Evolutionary conservation across 768 basidiomycete genomes (phyloP), one percentile per base, ranked within the genome.

Genomic region (Cubamyces sp.): DNA sequence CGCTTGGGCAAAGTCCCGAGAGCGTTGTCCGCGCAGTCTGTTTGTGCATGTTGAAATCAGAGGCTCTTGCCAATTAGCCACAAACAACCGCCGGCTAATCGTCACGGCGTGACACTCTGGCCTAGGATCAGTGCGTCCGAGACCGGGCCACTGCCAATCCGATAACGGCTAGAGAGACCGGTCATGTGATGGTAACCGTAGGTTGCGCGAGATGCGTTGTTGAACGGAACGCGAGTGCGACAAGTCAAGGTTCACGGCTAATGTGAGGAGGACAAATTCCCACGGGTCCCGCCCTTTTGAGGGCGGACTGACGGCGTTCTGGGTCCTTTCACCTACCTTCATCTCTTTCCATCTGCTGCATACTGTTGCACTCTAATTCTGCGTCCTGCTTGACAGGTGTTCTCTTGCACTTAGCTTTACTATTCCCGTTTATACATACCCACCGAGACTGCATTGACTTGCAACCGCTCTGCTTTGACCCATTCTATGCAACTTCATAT

Each of bases 1-100:
- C 34, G 1, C 34, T 34, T 11, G 34, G 34, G 34, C 1, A 9
- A 30, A 30, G 34, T 1, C 34, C 9, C 34, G 9, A 34, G 34
- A 52, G 34, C 16, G 9, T 3, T 23, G 11, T 8, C 16, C 23
- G n/a, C 19, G 11, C 16, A 23, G 45, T 46, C 23, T 56, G 54
- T 56, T 56, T 56, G 43, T 30, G 43, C 43, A 0, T 56, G 54
- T 56, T 58, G 50, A 40, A 12, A n/a, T 42, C 57, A 42, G 57
- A 58, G 39, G 57, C 57, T 47, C 30, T 34, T 30, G 57, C 57
- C 47, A 49, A 58, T n/a, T 21, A 58, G 48, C 47, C 57, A 14
- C 48, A 56, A 56, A 56, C 54, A 56, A 56, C 54, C 54, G 54
- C 54, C 28, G 11, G 11, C 43, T 21, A 23, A 23, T 19, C 1